These are phyloP conservation scores for Diaporthe citriasiana DNA, from an alignment of 2,329 filamentous ascomycete species.

Conservation along the genomic window DNA sequence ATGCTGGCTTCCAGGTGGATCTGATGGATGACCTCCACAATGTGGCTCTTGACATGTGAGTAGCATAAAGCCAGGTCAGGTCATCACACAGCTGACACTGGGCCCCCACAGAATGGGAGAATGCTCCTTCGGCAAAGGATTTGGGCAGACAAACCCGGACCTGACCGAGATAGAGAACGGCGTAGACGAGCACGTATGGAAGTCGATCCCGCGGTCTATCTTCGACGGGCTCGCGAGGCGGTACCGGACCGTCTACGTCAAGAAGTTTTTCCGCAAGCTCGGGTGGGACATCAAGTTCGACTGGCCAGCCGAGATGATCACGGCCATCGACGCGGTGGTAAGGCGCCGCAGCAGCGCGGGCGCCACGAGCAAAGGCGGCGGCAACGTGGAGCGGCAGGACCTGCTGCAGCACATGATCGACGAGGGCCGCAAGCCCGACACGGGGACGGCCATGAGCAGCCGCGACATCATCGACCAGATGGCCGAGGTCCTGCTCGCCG, in stretches of 20 bases:
- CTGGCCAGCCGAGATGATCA: constrained; percentile 44
- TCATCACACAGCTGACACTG: not conserved
- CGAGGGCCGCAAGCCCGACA: constrained; percentile 40
- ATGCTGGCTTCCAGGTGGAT: constrained; percentile 45
- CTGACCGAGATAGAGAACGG: constrained; percentile 41
- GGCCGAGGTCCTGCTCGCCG: constrained; percentile 46
- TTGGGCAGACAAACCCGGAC: constrained; percentile 47
- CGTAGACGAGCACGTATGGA: constrained; percentile 44
- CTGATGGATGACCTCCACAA: constrained; percentile 49
- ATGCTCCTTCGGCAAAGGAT: constrained; percentile 48
- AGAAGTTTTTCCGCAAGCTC: constrained; percentile 41
- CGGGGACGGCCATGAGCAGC: constrained; percentile 41
- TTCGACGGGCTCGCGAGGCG: constrained; percentile 43
- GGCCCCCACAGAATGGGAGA: constrained; percentile 45
- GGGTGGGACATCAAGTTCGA: constrained; percentile 45
- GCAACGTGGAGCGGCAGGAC: constrained; percentile 36
- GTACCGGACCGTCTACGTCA: constrained; percentile 44
- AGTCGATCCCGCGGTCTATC: constrained; percentile 44
- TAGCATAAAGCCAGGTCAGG: not conserved
- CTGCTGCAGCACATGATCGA: constrained; percentile 44
- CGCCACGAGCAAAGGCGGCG: not conserved
- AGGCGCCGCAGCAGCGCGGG: constrained; percentile 34
- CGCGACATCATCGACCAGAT: constrained; percentile 42
- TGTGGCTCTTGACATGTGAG: constrained; percentile 47
- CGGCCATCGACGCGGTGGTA: constrained; percentile 40